Conservation (phyloP, 164 flowering plant species). For the Stephania yunnanensis region DNA sequence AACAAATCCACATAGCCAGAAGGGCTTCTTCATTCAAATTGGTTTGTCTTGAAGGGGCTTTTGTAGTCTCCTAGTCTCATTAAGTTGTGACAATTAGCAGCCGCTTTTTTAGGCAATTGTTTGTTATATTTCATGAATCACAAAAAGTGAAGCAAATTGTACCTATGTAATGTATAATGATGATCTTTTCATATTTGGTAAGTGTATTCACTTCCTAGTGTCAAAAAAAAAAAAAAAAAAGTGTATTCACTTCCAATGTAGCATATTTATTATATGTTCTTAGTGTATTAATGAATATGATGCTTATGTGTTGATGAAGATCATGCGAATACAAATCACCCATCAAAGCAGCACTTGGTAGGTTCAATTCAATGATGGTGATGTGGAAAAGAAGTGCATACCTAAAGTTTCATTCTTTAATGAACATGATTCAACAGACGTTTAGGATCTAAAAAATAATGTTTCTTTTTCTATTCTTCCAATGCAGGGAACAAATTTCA, state of each 20-base stretch:
- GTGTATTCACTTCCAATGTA: slow-evolving; percentile 5
- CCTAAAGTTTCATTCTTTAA: too few species aligned
- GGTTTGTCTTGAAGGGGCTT: slow-evolving; percentile 1
- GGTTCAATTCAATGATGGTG: too few species aligned
- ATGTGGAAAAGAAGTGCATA: too few species aligned
- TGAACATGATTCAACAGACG: too few species aligned
- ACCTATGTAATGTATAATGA: slow-evolving; percentile 11
- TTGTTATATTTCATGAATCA: slow-evolving; percentile 7
- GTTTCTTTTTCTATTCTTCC: too few species aligned
- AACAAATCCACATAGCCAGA: slow-evolving; percentile 4
- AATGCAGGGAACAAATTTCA: too few species aligned
- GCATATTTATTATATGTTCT: background rate
- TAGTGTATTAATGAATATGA: background rate
- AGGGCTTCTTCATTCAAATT: slow-evolving; percentile 13
- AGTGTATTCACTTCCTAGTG: slow-evolving; percentile 5
- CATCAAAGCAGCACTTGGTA: too few species aligned
- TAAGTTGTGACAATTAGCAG: background rate
- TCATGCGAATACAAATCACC: too few species aligned
- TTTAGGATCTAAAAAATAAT: too few species aligned
- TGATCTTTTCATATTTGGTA: background rate
- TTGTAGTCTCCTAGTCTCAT: background rate
- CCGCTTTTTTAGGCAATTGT: slow-evolving; percentile 13
- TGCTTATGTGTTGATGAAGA: too few species aligned
- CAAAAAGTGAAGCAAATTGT: background rate
- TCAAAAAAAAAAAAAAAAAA: background rate